A percentile compares a stretch with the other conserved stretches of the same genome.
Evolutionary conservation across 441 rosid species (phyloP).

Genomic region (Rhodomyrtus psidioides): DNA sequence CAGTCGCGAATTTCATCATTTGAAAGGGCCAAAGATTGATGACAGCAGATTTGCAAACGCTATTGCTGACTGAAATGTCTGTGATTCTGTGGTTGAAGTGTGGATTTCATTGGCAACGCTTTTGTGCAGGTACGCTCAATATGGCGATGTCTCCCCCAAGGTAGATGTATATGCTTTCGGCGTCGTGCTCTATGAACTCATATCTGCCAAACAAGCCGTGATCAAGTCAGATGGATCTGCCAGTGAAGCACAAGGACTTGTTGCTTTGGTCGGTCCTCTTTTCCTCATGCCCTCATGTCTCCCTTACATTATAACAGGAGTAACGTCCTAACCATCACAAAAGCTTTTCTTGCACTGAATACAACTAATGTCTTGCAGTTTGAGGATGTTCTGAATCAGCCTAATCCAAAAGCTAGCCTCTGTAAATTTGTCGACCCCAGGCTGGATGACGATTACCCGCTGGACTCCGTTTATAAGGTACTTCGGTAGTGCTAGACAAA

Average conservation of each 20-base stretch:
- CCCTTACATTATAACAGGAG: background rate
- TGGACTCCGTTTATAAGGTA: constrained; percentile 71
- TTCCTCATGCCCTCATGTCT: background rate
- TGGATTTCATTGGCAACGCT: background rate
- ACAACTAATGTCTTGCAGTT: constrained; percentile 34
- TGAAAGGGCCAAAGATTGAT: background rate
- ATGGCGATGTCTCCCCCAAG: constrained; percentile 90
- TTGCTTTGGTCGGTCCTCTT: constrained; percentile 55
- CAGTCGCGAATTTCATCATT: background rate
- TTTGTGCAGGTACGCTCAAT: constrained; percentile 61
- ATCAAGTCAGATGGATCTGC: constrained; percentile 38
- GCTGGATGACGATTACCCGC: constrained; percentile 64
- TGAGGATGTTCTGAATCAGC: constrained; percentile 50
- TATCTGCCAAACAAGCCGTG: constrained; percentile 85
- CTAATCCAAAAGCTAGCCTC: constrained; percentile 52
- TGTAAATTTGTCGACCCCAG: constrained; percentile 55
- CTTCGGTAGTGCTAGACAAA: background rate
- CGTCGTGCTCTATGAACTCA: constrained; percentile 89
- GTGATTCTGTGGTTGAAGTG: background rate
- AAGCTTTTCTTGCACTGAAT: background rate
- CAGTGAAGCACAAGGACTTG: constrained; percentile 72
- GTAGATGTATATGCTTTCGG: constrained; percentile 94
- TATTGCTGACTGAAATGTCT: background rate
- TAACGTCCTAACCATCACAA: background rate
- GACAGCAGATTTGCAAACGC: background rate